A percentile compares a stretch with the other conserved stretches of the same genome.
phyloP scores from a whole-genome alignment of 2,329 filamentous ascomycete species.

The Colletotrichum eremochloae region DNA sequence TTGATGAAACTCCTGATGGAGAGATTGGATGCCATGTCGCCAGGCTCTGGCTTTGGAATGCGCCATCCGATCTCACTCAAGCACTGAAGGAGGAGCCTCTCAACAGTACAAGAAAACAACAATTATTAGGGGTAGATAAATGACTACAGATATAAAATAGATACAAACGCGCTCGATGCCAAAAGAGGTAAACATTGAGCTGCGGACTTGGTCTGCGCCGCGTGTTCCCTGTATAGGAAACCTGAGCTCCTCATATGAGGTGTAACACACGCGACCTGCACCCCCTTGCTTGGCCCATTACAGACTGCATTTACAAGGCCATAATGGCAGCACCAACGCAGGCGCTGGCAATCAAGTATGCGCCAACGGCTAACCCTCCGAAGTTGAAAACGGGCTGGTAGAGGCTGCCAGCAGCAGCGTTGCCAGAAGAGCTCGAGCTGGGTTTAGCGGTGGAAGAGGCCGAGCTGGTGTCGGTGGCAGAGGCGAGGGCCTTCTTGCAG shows the following conservation, averaged over 20 bases:
- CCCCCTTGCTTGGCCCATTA: background rate
- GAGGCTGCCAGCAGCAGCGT: constrained; percentile 47
- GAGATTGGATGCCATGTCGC: background rate
- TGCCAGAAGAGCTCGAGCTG: constrained; percentile 33
- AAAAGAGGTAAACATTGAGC: constrained; percentile 10
- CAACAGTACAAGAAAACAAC: background rate
- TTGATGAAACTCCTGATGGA: background rate
- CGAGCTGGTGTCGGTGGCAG: constrained; percentile 62
- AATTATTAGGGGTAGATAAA: background rate
- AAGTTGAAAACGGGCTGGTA: constrained; percentile 59
- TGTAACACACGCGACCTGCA: background rate
- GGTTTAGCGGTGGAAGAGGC: constrained; percentile 49
- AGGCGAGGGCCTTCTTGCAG: constrained; percentile 71
- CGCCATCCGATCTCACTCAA: background rate
- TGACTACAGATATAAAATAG: background rate
- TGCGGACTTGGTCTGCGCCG: constrained; percentile 19
- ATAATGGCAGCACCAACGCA: constrained; percentile 67
- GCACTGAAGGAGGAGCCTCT: background rate
- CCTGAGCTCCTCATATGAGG: constrained; percentile 18
- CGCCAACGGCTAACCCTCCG: constrained; percentile 62
- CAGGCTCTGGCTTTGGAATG: background rate
- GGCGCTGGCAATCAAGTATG: constrained; percentile 66
- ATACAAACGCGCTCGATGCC: background rate
- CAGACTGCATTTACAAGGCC: constrained; percentile 58
- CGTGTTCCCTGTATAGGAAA: constrained; percentile 11